Conservation (phyloP, 2,329 filamentous ascomycete species). For the Purpureocillium takamizusanense region DNA sequence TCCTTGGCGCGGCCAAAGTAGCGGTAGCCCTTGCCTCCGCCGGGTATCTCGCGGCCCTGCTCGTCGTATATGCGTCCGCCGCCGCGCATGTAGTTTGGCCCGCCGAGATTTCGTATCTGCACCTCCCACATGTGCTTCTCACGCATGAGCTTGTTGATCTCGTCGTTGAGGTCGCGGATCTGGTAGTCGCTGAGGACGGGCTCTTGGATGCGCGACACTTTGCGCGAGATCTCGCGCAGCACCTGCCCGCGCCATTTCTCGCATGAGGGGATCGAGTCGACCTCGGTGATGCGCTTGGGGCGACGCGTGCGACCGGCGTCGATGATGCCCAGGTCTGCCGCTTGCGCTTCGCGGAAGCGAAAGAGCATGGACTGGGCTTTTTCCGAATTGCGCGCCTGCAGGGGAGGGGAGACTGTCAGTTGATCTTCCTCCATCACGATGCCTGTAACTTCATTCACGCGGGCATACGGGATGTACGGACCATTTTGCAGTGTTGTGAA, state of each 20-base stretch:
- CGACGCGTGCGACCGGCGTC: constrained; percentile 84
- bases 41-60: constrained; percentile 60
- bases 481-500: constrained; percentile 1
- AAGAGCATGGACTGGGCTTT: constrained; percentile 99
- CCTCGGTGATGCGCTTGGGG: constrained; percentile 81
- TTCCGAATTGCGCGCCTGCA: constrained; percentile 87
- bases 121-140: constrained; percentile 99
- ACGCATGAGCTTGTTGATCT: constrained; percentile 98
- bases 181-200: constrained; percentile 87
- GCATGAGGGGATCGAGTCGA: constrained; percentile 75
- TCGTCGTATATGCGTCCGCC: constrained; percentile 65
- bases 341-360: constrained; percentile 96
- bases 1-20: constrained; percentile 90
- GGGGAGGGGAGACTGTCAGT: too few species aligned
- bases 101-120: constrained; percentile 90
- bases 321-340: constrained; percentile 90
- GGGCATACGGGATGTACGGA: background rate
- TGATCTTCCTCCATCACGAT: too few species aligned
- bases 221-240: constrained; percentile 92
- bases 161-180: constrained; percentile 95
- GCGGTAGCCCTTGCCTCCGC: constrained; percentile 80
- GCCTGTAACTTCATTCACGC: background rate
- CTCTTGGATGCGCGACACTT: constrained; percentile 94
- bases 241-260: constrained; percentile 99
- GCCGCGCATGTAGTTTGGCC: constrained; percentile 89